Base-by-base conservation (phyloP, 2,329 filamentous ascomycete genomes). In the Grosmannia clavigera region DNA sequence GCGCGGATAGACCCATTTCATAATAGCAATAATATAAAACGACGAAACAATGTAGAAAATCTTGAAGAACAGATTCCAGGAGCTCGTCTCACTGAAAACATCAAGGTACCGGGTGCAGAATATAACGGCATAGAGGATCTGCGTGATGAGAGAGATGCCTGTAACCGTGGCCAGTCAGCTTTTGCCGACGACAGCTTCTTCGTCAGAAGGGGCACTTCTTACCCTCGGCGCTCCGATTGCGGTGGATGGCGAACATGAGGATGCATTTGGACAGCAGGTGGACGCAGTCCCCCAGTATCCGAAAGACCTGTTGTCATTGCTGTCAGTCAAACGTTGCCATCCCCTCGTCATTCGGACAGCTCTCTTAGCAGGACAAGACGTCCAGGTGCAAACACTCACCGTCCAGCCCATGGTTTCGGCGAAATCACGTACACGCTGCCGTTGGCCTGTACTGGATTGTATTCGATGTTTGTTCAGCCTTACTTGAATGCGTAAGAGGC, bases 111-210 rank as follows among this genome's bases (percentile, higher is more conserved):
- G 84, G 5, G 90, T 86, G 68, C 85, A 78, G 75, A 96, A 97
- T 61, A 97, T 92, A 64, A 87, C 71, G 60, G 86, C 84, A 75
- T 97, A 97, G 65, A 96, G 84, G 60, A 85, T 80, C 73, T 97
- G 92, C 1, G 88, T 96, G 68, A 97, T 89, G 69, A 96, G 84
- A 29, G 91, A 96, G 63, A 96, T 88, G 62, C 92, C 87, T 88
- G 2, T 65, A 53, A 54, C 43, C 22, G 43, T 19, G 31, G 6
- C 29, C 3, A 19, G 31, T 55, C 33, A 25, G 33, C 43, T 22
- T 43, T 43, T 40, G 12, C 22, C 19, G 10, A 22, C 35, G 19
- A 19, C 31, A 38, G 16, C 3, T 7, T 35, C 52, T 1, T 5
- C 10, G n/a, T 6, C 10, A 7, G 27, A 55, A 55, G 25, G 5